Evolutionary conservation across 345 rosid genomes (phyloP).

Genomic region (Syzygium aqueum): DNA sequence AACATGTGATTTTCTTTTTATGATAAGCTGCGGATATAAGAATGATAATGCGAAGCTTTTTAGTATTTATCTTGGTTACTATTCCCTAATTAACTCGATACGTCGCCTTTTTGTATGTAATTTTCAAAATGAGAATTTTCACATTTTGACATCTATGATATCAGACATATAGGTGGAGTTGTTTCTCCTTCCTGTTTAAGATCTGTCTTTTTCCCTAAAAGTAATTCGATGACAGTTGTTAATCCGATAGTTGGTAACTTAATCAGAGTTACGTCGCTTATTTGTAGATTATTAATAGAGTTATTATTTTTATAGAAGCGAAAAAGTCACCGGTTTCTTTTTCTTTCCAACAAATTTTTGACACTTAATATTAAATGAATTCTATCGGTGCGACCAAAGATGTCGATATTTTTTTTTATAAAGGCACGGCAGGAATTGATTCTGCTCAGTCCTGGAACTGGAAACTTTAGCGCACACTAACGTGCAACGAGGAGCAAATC

Average conservation of each 20-base stretch:
- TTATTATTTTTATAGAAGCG: accelerated
- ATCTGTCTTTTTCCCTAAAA: neutral
- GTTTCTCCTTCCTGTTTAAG: neutral
- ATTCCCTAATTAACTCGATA: neutral
- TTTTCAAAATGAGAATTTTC: neutral
- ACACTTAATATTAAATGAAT: neutral
- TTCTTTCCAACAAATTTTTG: neutral
- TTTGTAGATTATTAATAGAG: neutral
- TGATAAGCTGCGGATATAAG: neutral
- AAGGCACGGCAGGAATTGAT: neutral
- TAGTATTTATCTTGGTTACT: neutral
- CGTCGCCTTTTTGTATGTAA: neutral
- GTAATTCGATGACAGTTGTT: neutral
- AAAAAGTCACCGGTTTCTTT: neutral
- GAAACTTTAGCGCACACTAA: neutral
- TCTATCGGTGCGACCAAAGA: too few species aligned
- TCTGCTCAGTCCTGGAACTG: accelerated
- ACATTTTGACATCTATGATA: neutral
- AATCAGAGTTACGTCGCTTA: neutral
- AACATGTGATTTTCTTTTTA: neutral
- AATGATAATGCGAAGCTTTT: neutral
- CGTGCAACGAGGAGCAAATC: neutral
- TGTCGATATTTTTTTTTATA: too few species aligned
- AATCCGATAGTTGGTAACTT: neutral
- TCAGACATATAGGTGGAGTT: neutral